Percentiles rank a stretch among this genome's conserved stretches.
These are phyloP conservation scores for Backusella tarrabulga DNA, from an alignment of 192 early-diverging fungal genomes.

Conservation along the genomic window DNA sequence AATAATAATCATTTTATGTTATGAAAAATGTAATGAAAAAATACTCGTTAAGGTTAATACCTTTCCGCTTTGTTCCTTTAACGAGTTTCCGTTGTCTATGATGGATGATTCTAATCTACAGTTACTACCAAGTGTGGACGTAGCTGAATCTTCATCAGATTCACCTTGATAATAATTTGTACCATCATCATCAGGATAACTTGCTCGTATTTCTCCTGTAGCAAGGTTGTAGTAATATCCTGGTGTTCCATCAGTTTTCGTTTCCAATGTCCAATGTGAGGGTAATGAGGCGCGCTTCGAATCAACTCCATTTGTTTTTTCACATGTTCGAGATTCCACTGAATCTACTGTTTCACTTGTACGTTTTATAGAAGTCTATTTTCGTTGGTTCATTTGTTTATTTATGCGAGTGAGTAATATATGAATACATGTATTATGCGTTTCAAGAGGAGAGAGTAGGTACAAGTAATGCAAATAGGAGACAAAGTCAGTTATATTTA, in stretches of 20 bases:
- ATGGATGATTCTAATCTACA: not conserved
- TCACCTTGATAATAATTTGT: slow-evolving; percentile 4
- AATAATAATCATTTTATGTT: not conserved
- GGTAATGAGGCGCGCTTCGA: slow-evolving; percentile 4
- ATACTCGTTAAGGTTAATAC: not conserved
- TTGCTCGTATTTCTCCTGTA: slow-evolving; percentile 34
- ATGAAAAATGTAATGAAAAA: not conserved
- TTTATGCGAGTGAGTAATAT: not conserved
- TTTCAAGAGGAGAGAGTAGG: not conserved
- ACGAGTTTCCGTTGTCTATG: not conserved
- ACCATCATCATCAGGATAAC: slow-evolving; percentile 14
- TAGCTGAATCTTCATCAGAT: slow-evolving; percentile 13
- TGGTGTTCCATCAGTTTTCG: slow-evolving; percentile 28
- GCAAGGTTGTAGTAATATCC: slow-evolving; percentile 32
- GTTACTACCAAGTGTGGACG: slow-evolving; percentile 9
- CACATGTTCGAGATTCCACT: not conserved
- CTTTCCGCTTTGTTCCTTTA: slow-evolving; percentile 2
- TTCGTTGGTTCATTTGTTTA: not conserved
- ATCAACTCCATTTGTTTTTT: not conserved
- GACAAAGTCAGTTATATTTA: not conserved
- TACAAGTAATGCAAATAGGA: not conserved
- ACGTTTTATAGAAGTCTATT: not conserved
- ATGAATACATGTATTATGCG: not conserved
- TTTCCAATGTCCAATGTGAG: slow-evolving; percentile 15
- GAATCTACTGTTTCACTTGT: not conserved